Evolutionary conservation across 768 basidiomycete genomes (phyloP).

Genomic region (Lentinula sp.): DNA sequence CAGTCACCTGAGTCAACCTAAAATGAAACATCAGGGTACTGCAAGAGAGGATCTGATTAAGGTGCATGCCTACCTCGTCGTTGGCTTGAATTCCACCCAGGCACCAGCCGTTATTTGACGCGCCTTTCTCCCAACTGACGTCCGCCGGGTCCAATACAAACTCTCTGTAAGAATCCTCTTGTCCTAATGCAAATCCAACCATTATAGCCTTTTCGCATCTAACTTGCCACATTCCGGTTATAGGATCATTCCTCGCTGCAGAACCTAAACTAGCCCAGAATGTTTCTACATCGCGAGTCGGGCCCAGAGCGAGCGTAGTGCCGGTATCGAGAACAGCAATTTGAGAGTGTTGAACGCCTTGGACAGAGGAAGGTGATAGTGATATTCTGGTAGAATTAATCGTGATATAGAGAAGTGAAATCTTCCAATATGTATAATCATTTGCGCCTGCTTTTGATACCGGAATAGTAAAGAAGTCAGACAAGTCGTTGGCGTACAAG

Average conservation of each 20-base stretch:
- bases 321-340: constrained; percentile 63
- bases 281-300: constrained; percentile 41
- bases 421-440: constrained; percentile 53
- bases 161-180: constrained; percentile 22
- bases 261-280: constrained; percentile 44
- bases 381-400: constrained; percentile 34
- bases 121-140: constrained; percentile 41
- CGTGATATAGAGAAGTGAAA: constrained; percentile 38
- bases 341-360: constrained; percentile 25
- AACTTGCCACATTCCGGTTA: constrained; percentile 39
- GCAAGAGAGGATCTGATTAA: neutral
- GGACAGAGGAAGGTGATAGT: constrained; percentile 39
- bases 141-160: constrained; percentile 47
- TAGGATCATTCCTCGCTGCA: constrained; percentile 29
- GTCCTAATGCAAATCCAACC: constrained; percentile 39
- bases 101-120: constrained; percentile 40
- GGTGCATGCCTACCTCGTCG: constrained; percentile 31
- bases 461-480: constrained; percentile 27
- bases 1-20: constrained; percentile 46
- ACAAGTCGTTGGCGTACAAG: constrained; percentile 21
- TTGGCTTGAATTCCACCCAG: constrained; percentile 51
- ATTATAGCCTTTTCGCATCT: constrained; percentile 42
- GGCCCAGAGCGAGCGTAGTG: constrained; percentile 51
- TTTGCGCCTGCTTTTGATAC: constrained; percentile 29
- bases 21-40: neutral